A percentile compares a stretch with the other conserved stretches of the same genome.
These are phyloP conservation scores for Rutstroemia sp. DNA, from an alignment of 2,329 filamentous ascomycete genomes.

Conservation along the genomic window DNA sequence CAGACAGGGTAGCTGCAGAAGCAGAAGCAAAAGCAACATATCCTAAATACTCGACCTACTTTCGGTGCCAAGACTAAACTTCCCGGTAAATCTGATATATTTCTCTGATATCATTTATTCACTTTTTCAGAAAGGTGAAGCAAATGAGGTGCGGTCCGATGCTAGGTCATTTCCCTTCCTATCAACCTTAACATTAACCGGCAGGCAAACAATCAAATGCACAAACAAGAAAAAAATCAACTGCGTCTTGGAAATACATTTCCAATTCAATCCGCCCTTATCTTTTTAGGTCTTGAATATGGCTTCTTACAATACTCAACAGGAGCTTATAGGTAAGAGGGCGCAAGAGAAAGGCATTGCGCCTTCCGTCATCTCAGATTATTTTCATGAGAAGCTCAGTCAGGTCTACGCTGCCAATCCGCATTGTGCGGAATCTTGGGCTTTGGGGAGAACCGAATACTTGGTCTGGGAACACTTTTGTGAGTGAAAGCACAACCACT, in stretches of 20 bases:
- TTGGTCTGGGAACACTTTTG: constrained; percentile 10
- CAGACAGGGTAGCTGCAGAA: too few relatives aligned
- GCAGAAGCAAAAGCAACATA: too few relatives aligned
- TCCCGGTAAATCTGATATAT: too few relatives aligned
- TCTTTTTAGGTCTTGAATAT: not conserved
- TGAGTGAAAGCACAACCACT: not conserved
- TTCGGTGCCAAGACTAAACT: too few relatives aligned
- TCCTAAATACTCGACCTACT: too few relatives aligned
- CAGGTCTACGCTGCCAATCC: not conserved
- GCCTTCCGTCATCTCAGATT: not conserved
- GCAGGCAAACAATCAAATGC: too few relatives aligned
- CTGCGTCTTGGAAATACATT: not conserved
- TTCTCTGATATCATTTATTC: too few relatives aligned
- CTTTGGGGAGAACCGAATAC: constrained; percentile 8
- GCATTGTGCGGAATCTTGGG: not conserved
- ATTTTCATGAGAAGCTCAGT: not conserved
- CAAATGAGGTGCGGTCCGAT: too few relatives aligned
- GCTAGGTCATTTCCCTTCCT: too few relatives aligned
- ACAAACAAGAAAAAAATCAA: not conserved
- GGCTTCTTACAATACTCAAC: not conserved
- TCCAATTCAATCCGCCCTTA: not conserved
- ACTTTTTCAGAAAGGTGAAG: too few relatives aligned
- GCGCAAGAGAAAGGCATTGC: constrained; percentile 7
- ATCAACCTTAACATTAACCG: too few relatives aligned
- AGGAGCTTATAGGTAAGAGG: constrained; percentile 1